phyloP scores from a whole-genome alignment of 2,329 filamentous ascomycete species.

The Pseudocercospora ulei region DNA sequence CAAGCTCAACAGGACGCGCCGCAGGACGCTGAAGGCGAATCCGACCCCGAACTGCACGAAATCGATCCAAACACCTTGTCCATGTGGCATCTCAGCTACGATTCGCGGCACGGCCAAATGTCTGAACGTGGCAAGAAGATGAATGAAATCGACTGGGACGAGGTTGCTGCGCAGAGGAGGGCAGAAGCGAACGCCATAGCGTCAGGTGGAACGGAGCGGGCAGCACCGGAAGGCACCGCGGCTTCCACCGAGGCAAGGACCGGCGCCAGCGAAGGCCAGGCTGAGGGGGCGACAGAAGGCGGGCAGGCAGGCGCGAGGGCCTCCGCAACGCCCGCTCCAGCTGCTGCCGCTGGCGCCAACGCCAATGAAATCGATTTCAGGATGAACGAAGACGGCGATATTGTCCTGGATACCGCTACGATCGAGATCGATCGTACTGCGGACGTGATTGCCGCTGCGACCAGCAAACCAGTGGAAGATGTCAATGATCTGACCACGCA shows the following conservation, averaged over 20 bases:
- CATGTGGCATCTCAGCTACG: conserved; percentile 63
- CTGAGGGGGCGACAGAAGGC: conserved; percentile 9
- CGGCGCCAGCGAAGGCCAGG: conserved; percentile 13
- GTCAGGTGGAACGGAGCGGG: conserved; percentile 13
- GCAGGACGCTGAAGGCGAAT: conserved; percentile 21
- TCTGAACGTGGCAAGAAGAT: conserved; percentile 67
- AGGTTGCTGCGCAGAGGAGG: conserved; percentile 38
- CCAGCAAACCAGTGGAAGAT: conserved; percentile 43
- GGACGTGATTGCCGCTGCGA: conserved; percentile 44
- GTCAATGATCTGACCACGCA: conserved; percentile 69
- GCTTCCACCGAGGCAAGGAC: conserved; percentile 22
- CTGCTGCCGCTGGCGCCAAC: not conserved
- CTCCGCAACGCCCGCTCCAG: conserved; percentile 8
- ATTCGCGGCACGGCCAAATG: conserved; percentile 52
- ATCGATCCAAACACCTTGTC: conserved; percentile 59
- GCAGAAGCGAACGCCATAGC: conserved; percentile 33
- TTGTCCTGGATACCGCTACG: conserved; percentile 60
- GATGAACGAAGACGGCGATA: conserved; percentile 57
- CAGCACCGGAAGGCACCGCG: conserved; percentile 14
- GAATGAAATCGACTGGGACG: conserved; percentile 53
- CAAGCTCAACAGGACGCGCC: conserved; percentile 13
- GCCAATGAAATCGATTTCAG: conserved; percentile 38
- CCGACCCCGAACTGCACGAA: conserved; percentile 32
- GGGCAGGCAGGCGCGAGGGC: conserved; percentile 10
- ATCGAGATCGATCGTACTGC: conserved; percentile 60